Conservation (phyloP, 352 stramenopile species). For the Sclerospora graminicola region DNA sequence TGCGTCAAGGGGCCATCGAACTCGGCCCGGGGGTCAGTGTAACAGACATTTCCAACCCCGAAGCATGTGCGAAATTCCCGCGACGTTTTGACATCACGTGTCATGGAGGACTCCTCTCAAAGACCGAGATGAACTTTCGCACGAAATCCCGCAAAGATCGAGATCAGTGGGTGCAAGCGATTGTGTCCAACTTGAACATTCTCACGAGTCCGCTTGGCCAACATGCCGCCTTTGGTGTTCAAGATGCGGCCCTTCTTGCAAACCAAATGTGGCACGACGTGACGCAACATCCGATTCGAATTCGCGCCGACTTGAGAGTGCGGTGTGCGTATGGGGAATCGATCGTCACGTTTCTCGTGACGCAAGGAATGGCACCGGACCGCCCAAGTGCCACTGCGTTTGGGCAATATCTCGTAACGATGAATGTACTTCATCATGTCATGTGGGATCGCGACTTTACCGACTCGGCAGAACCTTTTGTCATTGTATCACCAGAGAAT, state of each 20-base stretch:
- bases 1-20: conserved; percentile 53
- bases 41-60: conserved; percentile 43
- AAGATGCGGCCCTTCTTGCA: no score
- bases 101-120: conserved; percentile 51
- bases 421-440: conserved; percentile 81
- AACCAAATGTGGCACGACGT: conserved; percentile 52
- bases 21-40: conserved; percentile 55
- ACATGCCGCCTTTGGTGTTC: conserved; percentile 39
- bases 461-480: conserved; percentile 67
- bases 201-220: conserved; percentile 29
- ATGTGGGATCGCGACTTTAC: conserved; percentile 79
- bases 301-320: conserved; percentile 50
- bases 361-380: conserved; percentile 38
- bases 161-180: conserved; percentile 60
- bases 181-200: conserved; percentile 53
- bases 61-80: conserved; percentile 61
- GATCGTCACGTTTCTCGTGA: conserved; percentile 59
- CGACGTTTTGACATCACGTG: conserved; percentile 66
- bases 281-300: conserved; percentile 49
- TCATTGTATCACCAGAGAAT: conserved; percentile 14
- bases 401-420: conserved; percentile 49
- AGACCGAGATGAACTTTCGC: conserved; percentile 67
- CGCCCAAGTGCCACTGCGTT: conserved; percentile 42
- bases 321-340: conserved; percentile 55
- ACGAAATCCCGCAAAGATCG: conserved; percentile 70